These are phyloP conservation scores for Penicillium paxilli DNA, from an alignment of 495 filamentous ascomycete species.

Conservation along the genomic window DNA sequence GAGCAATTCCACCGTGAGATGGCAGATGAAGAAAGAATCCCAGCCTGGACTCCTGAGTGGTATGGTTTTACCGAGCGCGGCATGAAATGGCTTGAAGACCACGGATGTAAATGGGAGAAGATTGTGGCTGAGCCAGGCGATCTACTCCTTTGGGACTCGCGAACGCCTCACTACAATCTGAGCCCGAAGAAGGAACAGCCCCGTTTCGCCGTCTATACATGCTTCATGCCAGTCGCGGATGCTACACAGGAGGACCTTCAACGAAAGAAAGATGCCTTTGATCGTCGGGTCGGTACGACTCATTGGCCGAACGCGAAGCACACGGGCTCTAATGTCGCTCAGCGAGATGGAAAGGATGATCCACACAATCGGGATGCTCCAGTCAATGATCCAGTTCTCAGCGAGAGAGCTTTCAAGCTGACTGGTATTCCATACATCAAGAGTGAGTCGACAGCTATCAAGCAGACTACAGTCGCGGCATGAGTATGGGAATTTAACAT, in stretches of 20 bases:
- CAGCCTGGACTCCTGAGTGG: conserved; percentile 39
- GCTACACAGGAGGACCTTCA: conserved; percentile 33
- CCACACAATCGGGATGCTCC: conserved; percentile 27
- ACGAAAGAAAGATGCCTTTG: conserved; percentile 38
- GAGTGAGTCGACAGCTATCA: neutral
- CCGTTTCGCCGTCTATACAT: conserved; percentile 35
- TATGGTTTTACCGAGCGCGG: conserved; percentile 39
- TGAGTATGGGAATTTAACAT: no score
- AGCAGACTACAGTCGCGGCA: neutral
- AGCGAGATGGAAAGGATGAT: conserved; percentile 27
- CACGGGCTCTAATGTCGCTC: conserved; percentile 32
- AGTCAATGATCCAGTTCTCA: conserved; percentile 26
- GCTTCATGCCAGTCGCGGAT: conserved; percentile 38
- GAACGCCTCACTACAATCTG: conserved; percentile 41
- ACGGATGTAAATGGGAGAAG: conserved; percentile 37
- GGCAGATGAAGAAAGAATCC: conserved; percentile 33
- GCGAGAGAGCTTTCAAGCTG: conserved; percentile 32
- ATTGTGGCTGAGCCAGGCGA: conserved; percentile 42
- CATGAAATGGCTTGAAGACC: conserved; percentile 39
- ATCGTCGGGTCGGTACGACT: conserved; percentile 32
- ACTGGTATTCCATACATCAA: conserved; percentile 38
- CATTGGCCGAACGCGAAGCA: conserved; percentile 40
- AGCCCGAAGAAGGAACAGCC: conserved; percentile 21
- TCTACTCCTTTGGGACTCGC: conserved; percentile 44
- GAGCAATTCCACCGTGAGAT: conserved; percentile 37